phyloP scores from a whole-genome alignment of 2,329 filamentous ascomycete genomes.

The Grosmannia clavigera region DNA sequence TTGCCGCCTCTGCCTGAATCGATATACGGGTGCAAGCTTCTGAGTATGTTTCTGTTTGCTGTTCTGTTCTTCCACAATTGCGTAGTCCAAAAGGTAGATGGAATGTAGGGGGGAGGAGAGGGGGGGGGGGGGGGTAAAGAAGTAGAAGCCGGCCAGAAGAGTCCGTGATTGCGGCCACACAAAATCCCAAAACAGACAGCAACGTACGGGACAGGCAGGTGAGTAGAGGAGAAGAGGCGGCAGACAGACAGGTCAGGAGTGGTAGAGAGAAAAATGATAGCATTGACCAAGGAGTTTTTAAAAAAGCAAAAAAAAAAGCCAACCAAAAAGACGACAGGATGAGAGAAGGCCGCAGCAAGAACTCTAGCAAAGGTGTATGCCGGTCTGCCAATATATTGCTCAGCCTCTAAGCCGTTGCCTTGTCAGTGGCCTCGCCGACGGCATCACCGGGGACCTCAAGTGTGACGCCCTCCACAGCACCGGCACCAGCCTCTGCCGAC shows the following conservation, averaged over 20 bases:
- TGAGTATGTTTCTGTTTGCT: too few relatives aligned
- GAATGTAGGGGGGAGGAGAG: too few relatives aligned
- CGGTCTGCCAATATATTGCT: too few relatives aligned
- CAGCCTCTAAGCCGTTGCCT: constrained; percentile 15
- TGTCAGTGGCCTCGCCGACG: constrained; percentile 21
- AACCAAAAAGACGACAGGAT: neutral
- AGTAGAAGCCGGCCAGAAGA: neutral
- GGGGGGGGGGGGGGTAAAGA: too few relatives aligned
- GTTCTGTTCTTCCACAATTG: too few relatives aligned
- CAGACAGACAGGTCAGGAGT: neutral
- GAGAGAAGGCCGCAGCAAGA: neutral
- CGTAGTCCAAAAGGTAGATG: too few relatives aligned
- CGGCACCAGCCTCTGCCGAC: constrained; percentile 21
- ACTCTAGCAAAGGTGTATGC: too few relatives aligned
- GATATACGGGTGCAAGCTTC: neutral
- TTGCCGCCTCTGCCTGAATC: neutral
- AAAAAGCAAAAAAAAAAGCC: neutral
- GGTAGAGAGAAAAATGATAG: too few relatives aligned
- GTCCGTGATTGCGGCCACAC: neutral
- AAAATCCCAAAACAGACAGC: neutral
- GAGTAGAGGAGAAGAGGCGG: neutral
- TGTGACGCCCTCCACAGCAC: constrained; percentile 14
- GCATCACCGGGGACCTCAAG: constrained; percentile 13
- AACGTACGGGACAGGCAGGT: neutral
- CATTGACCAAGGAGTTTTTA: too few relatives aligned